Conservation (phyloP, 495 filamentous ascomycete genomes). For the Aspergillus panamensis region DNA sequence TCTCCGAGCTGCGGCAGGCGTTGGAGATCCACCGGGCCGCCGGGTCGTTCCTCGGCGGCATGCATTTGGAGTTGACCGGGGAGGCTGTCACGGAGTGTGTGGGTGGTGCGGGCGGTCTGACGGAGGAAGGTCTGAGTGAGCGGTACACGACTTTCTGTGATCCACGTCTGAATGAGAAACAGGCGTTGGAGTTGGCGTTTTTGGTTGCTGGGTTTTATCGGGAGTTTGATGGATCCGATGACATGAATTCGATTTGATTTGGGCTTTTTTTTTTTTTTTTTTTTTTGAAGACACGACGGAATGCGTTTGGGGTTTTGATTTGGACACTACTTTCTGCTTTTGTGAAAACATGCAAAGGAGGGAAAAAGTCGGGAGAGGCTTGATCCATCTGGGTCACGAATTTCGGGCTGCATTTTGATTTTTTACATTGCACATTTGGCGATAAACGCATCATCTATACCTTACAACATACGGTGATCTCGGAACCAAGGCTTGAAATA, state of each 20-base stretch:
- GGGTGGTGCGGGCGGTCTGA: slow-evolving; percentile 82
- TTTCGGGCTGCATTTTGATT: not conserved
- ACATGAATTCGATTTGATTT: slow-evolving; percentile 18
- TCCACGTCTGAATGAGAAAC: slow-evolving; percentile 93
- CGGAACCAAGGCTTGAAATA: not conserved
- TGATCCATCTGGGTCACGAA: not conserved
- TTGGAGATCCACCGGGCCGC: slow-evolving; percentile 78
- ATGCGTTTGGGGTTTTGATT: not conserved
- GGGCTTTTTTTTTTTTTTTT: no score
- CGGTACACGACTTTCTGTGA: slow-evolving; percentile 97
- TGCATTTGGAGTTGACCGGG: slow-evolving; percentile 92
- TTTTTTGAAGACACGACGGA: not conserved
- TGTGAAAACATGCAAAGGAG: not conserved
- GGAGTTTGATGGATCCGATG: slow-evolving; percentile 33
- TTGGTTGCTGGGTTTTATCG: slow-evolving; percentile 83
- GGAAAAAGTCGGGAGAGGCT: not conserved
- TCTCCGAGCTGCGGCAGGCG: slow-evolving; percentile 75
- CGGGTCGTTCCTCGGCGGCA: slow-evolving; percentile 81
- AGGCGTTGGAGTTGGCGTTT: slow-evolving; percentile 92
- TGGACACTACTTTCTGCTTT: not conserved
- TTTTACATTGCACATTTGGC: not conserved
- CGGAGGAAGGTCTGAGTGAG: slow-evolving; percentile 78
- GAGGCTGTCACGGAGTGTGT: slow-evolving; percentile 96
- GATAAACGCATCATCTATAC: no score
- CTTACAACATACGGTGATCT: no score